phyloP scores from a whole-genome alignment of 306 rosid genomes.

The apple (Malus domestica) region ASM211411v1 NC_041793.1:46922501-46923000 shows the following conservation, averaged over 20 bases:
- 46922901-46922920: constrained; percentile 43
- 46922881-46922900: constrained; percentile 49
- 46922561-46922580: neutral
- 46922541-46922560: constrained; percentile 54
- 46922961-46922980: constrained; percentile 34
- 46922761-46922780: no score
- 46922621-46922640: neutral
- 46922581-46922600: neutral
- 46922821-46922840: constrained; percentile 17
- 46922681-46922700: constrained; percentile 18
- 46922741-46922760: no score
- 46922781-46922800: constrained; percentile 35
- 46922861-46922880: constrained; percentile 55
- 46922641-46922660: neutral
- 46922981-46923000: constrained; percentile 65
- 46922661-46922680: neutral
- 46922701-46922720: neutral
- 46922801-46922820: constrained; percentile 13
- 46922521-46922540: constrained; percentile 84
- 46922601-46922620: neutral
- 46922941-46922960: constrained; percentile 29
- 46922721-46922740: no score
- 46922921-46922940: constrained; percentile 48
- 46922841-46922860: constrained; percentile 23
- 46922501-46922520: constrained; percentile 90